phyloP scores from a whole-genome alignment of 805 yeast genomes.

The Lipomyces mesembrius region DNA sequence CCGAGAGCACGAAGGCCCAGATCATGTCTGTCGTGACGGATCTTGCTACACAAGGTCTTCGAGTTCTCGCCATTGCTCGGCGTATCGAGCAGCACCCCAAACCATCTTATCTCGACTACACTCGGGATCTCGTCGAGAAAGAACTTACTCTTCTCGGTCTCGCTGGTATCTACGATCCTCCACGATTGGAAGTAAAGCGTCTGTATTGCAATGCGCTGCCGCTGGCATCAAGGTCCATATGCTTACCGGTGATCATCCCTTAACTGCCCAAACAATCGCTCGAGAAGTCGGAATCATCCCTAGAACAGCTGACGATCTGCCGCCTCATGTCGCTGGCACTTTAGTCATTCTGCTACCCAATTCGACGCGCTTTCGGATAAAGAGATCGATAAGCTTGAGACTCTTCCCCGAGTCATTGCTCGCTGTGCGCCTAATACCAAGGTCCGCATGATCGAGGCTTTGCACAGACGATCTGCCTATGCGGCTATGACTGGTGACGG shows the following conservation, averaged over 20 bases:
- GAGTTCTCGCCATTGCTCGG: constrained; percentile 75
- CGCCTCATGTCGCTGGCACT: constrained; percentile 43
- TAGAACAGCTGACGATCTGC: constrained; percentile 51
- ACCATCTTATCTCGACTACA: constrained; percentile 39
- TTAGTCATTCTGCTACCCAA: constrained; percentile 69
- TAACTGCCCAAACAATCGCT: constrained; percentile 79
- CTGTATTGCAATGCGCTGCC: constrained; percentile 67
- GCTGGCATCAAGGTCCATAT: constrained; percentile 82
- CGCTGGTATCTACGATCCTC: constrained; percentile 82
- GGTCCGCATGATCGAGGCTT: constrained; percentile 79
- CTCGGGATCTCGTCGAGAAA: constrained; percentile 56
- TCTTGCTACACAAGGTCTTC: constrained; percentile 66
- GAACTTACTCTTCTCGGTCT: constrained; percentile 65
- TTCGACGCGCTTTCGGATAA: constrained; percentile 67
- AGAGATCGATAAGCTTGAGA: constrained; percentile 65
- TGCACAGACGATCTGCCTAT: constrained; percentile 63
- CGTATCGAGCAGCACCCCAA: constrained; percentile 41
- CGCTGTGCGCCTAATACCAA: constrained; percentile 84
- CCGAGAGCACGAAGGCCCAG: constrained; percentile 48
- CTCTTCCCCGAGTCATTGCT: constrained; percentile 76
- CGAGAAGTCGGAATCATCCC: constrained; percentile 81
- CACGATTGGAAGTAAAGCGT: constrained; percentile 67
- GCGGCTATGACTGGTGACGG: constrained; percentile 88
- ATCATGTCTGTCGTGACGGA: constrained; percentile 63
- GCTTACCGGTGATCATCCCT: constrained; percentile 83